Evolutionary conservation across 2,329 filamentous ascomycete genomes (phyloP).

Genomic region (Fusarium torulosum): DNA sequence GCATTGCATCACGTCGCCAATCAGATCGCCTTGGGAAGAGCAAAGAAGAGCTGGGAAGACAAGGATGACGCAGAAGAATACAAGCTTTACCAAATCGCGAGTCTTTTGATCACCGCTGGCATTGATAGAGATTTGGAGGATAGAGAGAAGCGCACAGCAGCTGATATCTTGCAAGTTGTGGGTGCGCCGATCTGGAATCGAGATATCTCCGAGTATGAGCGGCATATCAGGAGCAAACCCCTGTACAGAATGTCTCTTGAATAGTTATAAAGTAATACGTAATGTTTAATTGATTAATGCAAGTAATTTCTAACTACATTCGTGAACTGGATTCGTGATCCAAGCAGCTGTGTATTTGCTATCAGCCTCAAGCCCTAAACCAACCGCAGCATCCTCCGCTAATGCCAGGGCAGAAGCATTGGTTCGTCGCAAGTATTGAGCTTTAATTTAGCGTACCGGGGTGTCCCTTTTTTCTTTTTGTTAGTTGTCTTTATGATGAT

Average conservation of each 20-base stretch:
- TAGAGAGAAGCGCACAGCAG: conserved; percentile 8
- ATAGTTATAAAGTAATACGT: neutral
- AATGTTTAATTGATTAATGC: neutral
- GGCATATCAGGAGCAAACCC: neutral
- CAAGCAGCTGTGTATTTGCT: too few species aligned
- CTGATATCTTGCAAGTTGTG: conserved; percentile 5
- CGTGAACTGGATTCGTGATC: too few species aligned
- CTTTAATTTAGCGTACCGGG: neutral
- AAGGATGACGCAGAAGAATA: conserved; percentile 3
- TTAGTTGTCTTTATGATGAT: neutral
- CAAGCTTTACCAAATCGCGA: conserved; percentile 3
- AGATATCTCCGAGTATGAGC: neutral
- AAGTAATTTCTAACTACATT: too few species aligned
- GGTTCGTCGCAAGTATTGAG: too few species aligned
- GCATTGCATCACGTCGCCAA: conserved; percentile 24
- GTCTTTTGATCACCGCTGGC: neutral
- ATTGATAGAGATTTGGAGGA: conserved; percentile 20
- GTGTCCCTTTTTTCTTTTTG: neutral
- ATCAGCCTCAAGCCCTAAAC: too few species aligned
- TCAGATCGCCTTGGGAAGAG: conserved; percentile 10
- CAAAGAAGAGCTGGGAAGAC: conserved; percentile 2
- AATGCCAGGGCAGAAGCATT: too few species aligned
- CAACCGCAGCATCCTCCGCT: too few species aligned
- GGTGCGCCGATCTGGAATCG: conserved; percentile 26
- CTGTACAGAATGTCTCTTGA: neutral